Evolutionary conservation across 805 yeast genomes (phyloP).

Genomic region (Torulaspora quercuum): DNA sequence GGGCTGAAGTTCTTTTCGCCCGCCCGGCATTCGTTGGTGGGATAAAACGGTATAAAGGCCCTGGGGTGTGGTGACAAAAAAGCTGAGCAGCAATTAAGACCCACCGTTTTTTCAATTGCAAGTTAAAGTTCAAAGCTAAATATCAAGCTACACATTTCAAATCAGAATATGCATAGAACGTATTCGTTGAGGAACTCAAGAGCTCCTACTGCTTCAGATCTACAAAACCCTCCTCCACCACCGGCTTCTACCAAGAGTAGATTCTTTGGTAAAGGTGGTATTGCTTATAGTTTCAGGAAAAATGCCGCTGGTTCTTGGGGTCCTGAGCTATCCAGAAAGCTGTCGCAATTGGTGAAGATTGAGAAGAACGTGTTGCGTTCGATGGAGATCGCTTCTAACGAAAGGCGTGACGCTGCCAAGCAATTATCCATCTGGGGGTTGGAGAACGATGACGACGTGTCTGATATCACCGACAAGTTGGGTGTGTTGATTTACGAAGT

Average conservation of each 20-base stretch:
- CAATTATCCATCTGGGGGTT: constrained; percentile 86
- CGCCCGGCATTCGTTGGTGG: no score
- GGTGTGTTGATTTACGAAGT: constrained; percentile 80
- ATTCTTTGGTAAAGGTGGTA: constrained; percentile 81
- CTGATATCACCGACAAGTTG: constrained; percentile 81
- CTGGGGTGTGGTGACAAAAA: constrained; percentile 4
- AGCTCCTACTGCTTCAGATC: constrained; percentile 96
- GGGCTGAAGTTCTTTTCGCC: constrained; percentile 1
- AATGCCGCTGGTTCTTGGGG: constrained; percentile 75
- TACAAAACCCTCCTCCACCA: constrained; percentile 93
- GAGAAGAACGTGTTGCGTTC: constrained; percentile 80
- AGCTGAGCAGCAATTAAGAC: no score
- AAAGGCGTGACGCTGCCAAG: constrained; percentile 76
- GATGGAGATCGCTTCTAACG: constrained; percentile 70
- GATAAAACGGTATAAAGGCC: constrained; percentile 10
- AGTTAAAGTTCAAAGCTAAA: no score
- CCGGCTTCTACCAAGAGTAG: constrained; percentile 78
- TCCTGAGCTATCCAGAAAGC: constrained; percentile 73
- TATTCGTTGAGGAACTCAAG: constrained; percentile 91
- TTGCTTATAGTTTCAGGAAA: constrained; percentile 58
- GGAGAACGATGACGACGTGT: constrained; percentile 79
- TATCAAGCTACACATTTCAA: no score
- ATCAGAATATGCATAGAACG: constrained; percentile 83
- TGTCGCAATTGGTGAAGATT: constrained; percentile 70
- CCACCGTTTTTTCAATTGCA: no score